phyloP scores from a whole-genome alignment of 345 rosid genomes.

The Salix arbutifolia region DNA sequence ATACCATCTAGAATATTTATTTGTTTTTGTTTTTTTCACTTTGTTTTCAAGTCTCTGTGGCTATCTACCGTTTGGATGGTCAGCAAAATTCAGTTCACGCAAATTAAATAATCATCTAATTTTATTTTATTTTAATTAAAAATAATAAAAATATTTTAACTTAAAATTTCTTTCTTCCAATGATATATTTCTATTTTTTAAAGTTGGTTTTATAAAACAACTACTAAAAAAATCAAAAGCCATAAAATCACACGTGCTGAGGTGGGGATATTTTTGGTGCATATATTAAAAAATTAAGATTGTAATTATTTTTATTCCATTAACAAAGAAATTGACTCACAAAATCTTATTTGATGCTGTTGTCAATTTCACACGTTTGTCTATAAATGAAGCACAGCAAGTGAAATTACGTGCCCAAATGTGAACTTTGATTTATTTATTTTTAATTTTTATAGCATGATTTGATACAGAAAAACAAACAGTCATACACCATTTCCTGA shows the following conservation, averaged over 20 bases:
- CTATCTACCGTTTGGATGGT: slow-evolving; percentile 6
- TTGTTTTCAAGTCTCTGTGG: not conserved
- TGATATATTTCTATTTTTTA: too few relatives aligned
- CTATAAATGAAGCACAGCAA: not conserved
- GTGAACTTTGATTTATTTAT: too few relatives aligned
- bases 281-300: not conserved
- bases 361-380: not conserved
- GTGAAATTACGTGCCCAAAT: too few relatives aligned
- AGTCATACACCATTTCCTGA: not conserved
- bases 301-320: not conserved
- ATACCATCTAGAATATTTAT: not conserved
- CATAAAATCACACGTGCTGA: not conserved
- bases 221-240: too few relatives aligned
- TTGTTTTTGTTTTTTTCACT: not conserved
- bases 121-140: not conserved
- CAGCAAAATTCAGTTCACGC: not conserved
- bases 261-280: not conserved
- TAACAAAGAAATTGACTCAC: not conserved
- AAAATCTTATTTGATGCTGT: not conserved
- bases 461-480: too few relatives aligned
- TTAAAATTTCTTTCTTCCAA: too few relatives aligned
- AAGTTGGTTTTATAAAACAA: too few relatives aligned
- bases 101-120: not conserved
- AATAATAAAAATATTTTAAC: too few relatives aligned
- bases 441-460: too few relatives aligned